Base-by-base conservation (phyloP, 345 rosid genomes). In the Clarkia xantiana region DNA sequence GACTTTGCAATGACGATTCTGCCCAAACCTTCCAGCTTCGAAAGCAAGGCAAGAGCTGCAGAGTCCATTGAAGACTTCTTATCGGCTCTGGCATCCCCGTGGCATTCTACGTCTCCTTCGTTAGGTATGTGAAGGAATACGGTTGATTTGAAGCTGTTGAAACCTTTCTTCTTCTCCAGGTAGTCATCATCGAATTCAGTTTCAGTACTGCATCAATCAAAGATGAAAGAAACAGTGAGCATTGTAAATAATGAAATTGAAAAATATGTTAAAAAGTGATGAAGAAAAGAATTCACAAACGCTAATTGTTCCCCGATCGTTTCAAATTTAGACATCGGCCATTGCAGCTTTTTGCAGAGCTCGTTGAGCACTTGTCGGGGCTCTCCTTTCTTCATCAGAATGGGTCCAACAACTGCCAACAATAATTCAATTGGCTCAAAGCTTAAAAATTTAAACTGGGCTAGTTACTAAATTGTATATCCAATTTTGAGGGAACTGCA, bases 1-100 rank as follows among this genome's bases (percentile, higher is more conserved):
- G 36, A 39, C 39, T 34, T 15, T 2, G 40, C 18, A 34, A 76
- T 76, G 59, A 66, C 63, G 25, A 86, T 22, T 49, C 57, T 63
- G 25, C 86, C 80, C 44, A 46, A 69, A n/a, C 59, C 57, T 67
- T 75, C 60, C 25, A 91, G 89, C 67, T 77, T 77, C 3, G 71
- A 41, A 36, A 91, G 78, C 66, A 83, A 41, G 17, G 55, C 45
- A 4, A 81, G 60, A 6, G 84, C 82, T 14, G 98, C 98, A 12
- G 89, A 79, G 67, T 86, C 98, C 0, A 22, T 78, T 0, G 96
- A 81, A 42, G 83, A 73, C 62, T 84, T 86, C 81, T 91, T 91
- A 63, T 91, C 93, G 10, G 90, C 75, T 62, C 68, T 81, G 17
- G 76, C 67, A 18, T 76, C 81, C 39, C 98, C 94, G 0, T 58